Percentiles rank a stretch among this genome's conserved stretches.
These are phyloP conservation scores for Saccharomyces hybrid DNA, from an alignment of 1,139 yeast species.

Conservation along the genomic window DNA sequence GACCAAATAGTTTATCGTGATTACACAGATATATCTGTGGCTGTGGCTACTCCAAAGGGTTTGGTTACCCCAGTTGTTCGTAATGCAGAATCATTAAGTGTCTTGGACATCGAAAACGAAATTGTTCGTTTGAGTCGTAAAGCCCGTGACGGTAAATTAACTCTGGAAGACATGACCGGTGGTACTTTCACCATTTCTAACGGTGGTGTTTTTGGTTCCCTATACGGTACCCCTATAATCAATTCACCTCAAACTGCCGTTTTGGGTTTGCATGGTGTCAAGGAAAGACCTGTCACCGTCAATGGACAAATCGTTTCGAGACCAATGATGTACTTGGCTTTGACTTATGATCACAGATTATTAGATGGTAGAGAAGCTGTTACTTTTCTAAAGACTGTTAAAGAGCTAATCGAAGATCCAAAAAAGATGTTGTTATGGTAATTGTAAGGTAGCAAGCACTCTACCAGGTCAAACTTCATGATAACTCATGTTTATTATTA, in stretches of 20 bases:
- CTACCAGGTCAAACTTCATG: neutral
- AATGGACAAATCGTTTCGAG: conserved; percentile 93
- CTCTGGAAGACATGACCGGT: conserved; percentile 98
- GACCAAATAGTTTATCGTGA: conserved; percentile 95
- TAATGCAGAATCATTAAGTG: conserved; percentile 87
- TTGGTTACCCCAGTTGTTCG: conserved; percentile 96
- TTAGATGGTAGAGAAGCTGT: conserved; percentile 99
- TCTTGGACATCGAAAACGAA: conserved; percentile 85
- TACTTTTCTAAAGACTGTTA: conserved; percentile 87
- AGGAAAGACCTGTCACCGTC: conserved; percentile 95
- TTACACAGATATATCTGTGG: conserved; percentile 90
- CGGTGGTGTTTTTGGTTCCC: conserved; percentile 98
- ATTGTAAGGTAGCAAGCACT: conserved; percentile 4
- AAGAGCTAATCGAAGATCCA: conserved; percentile 98
- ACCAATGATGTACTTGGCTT: conserved; percentile 99
- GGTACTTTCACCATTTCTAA: conserved; percentile 98
- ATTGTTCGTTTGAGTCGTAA: conserved; percentile 74
- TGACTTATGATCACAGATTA: conserved; percentile 96
- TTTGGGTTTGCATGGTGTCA: conserved; percentile 93
- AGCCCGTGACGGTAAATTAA: conserved; percentile 95
- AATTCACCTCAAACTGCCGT: conserved; percentile 98
- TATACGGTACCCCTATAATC: conserved; percentile 97
- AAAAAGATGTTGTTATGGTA: conserved; percentile 87
- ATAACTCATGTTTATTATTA: neutral
- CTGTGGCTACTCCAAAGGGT: conserved; percentile 99